A percentile compares a stretch with the other conserved stretches of the same genome.
phyloP scores from a whole-genome alignment of 2,329 filamentous ascomycete genomes.

The Huntiella savannae region DNA sequence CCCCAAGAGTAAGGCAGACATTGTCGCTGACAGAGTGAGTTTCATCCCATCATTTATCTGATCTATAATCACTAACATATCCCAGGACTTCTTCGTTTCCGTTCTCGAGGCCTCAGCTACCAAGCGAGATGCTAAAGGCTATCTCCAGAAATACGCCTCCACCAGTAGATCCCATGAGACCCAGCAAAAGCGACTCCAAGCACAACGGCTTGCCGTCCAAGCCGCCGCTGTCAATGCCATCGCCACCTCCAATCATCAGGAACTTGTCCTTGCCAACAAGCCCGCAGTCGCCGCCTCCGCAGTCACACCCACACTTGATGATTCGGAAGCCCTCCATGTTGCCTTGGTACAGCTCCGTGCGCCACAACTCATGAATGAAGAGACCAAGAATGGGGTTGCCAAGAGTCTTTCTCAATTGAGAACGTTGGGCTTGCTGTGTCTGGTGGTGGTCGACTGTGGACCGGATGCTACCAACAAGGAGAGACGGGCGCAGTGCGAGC shows the following conservation, averaged over 20 bases:
- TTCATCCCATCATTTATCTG: background rate
- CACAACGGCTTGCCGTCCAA: slow-evolving; percentile 12
- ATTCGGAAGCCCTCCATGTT: slow-evolving; percentile 32
- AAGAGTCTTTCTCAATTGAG: slow-evolving; percentile 70
- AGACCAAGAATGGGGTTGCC: slow-evolving; percentile 54
- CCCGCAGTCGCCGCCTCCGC: slow-evolving; percentile 8
- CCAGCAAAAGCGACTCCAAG: slow-evolving; percentile 1
- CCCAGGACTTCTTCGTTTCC: slow-evolving; percentile 69
- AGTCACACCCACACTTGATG: slow-evolving; percentile 2
- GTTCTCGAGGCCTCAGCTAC: slow-evolving; percentile 78
- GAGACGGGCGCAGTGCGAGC: slow-evolving; percentile 45
- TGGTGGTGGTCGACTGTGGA: slow-evolving; percentile 63
- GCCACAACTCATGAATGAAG: slow-evolving; percentile 50
- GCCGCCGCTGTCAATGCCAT: background rate
- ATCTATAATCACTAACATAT: background rate
- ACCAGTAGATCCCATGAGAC: slow-evolving; percentile 1
- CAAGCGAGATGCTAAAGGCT: slow-evolving; percentile 79
- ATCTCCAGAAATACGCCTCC: slow-evolving; percentile 61
- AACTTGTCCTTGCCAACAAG: slow-evolving; percentile 8
- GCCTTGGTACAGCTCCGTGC: slow-evolving; percentile 71
- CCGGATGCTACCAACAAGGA: slow-evolving; percentile 21
- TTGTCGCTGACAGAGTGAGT: slow-evolving; percentile 11
- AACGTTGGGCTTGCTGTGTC: slow-evolving; percentile 61
- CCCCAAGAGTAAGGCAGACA: slow-evolving; percentile 9
- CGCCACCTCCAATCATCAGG: background rate